A percentile compares a stretch with the other conserved stretches of the same genome.
phyloP scores from a whole-genome alignment of 2,329 filamentous ascomycete species.

The Neopestalotiopsis clavispora region DNA sequence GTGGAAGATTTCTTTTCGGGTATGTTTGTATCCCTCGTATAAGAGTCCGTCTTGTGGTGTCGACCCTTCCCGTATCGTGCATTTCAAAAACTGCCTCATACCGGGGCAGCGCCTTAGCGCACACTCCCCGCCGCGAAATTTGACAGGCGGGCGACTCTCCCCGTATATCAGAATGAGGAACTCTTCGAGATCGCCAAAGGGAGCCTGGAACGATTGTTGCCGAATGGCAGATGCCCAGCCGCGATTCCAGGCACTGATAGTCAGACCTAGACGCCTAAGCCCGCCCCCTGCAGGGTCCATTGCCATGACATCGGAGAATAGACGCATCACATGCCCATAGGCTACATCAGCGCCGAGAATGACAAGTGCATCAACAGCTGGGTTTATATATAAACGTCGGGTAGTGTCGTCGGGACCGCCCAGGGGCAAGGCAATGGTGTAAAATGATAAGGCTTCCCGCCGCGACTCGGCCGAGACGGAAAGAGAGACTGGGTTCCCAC shows the following conservation, averaged over 20 bases:
- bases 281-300: constrained; percentile 28
- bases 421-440: constrained; percentile 34
- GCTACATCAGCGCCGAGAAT: constrained; percentile 35
- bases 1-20: not conserved
- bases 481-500: constrained; percentile 38
- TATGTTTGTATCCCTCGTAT: not conserved
- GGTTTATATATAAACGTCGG: constrained; percentile 36
- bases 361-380: constrained; percentile 35
- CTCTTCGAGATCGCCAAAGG: constrained; percentile 34
- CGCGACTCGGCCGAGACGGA: constrained; percentile 39
- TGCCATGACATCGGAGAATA: constrained; percentile 28
- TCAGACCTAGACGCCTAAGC: constrained; percentile 32
- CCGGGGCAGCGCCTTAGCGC: constrained; percentile 27
- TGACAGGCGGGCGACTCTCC: constrained; percentile 30
- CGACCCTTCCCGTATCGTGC: constrained; percentile 26
- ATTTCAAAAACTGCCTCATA: constrained; percentile 28
- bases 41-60: constrained; percentile 19
- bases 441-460: constrained; percentile 36
- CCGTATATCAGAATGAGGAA: constrained; percentile 37
- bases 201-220: constrained; percentile 25
- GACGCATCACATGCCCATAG: constrained; percentile 24
- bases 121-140: constrained; percentile 32
- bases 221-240: constrained; percentile 29
- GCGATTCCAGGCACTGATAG: constrained; percentile 30
- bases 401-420: constrained; percentile 17